These are phyloP conservation scores for Chaetomium strumarium DNA, from an alignment of 2,329 filamentous ascomycete genomes.

Conservation along the genomic window DNA sequence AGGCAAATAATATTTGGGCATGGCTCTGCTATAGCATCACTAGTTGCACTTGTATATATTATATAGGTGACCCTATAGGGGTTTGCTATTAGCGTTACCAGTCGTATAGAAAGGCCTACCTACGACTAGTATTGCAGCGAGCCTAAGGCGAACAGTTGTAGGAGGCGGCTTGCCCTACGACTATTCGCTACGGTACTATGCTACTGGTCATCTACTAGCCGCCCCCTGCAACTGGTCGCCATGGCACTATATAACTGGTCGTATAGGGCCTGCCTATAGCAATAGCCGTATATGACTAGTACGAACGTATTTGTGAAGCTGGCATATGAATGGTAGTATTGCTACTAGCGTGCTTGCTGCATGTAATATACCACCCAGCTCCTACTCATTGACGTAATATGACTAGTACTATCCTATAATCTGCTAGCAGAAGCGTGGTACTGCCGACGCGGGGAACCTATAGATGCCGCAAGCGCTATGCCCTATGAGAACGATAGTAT, in stretches of 20 bases:
- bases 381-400: neutral
- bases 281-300: neutral
- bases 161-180: neutral
- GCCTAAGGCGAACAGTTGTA: conserved; percentile 3
- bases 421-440: neutral
- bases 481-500: neutral
- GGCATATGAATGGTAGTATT: neutral
- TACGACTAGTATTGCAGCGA: neutral
- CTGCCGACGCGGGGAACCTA: neutral
- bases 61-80: too few relatives aligned
- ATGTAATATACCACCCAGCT: neutral
- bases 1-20: too few relatives aligned
- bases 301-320: neutral
- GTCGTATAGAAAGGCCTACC: too few relatives aligned
- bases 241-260: neutral
- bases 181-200: too few relatives aligned
- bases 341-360: neutral
- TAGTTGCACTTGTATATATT: too few relatives aligned
- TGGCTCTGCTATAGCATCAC: too few relatives aligned
- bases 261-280: neutral
- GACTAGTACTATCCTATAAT: conserved; percentile 1
- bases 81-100: too few relatives aligned
- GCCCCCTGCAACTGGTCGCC: neutral
- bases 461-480: neutral
- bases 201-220: neutral